These are phyloP conservation scores for Yarrowia sp. DNA, from an alignment of 805 yeast species.

Conservation along the genomic window DNA sequence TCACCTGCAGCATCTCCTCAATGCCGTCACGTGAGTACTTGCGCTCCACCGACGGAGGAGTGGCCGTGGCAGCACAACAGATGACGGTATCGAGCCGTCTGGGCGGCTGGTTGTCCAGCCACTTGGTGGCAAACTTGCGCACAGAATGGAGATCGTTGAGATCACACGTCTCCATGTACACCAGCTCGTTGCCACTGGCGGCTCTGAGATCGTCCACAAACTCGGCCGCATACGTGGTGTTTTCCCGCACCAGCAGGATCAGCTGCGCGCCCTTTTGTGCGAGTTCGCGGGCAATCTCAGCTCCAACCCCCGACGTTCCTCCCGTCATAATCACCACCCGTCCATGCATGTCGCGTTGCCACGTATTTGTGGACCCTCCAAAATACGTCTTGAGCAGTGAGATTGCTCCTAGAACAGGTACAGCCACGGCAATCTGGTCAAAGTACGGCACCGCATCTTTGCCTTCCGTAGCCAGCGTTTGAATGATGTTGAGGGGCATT, in stretches of 20 bases:
- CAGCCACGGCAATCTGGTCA: conserved; percentile 55
- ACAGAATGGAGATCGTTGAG: conserved; percentile 73
- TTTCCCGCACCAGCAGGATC: conserved; percentile 65
- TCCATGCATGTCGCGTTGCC: conserved; percentile 86
- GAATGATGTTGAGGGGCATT: conserved; percentile 88
- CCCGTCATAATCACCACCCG: conserved; percentile 38
- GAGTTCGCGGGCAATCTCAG: conserved; percentile 21
- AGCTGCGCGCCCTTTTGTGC: conserved; percentile 36
- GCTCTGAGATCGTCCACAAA: conserved; percentile 79
- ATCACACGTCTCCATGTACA: conserved; percentile 92
- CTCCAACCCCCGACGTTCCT: conserved; percentile 33
- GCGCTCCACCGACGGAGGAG: conserved; percentile 74
- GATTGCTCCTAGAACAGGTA: neutral
- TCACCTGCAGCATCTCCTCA: conserved; percentile 83
- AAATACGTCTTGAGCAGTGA: conserved; percentile 67
- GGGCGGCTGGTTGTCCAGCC: conserved; percentile 92
- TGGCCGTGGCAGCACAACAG: conserved; percentile 83
- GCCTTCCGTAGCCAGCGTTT: conserved; percentile 74
- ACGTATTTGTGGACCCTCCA: conserved; percentile 80
- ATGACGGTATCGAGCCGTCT: conserved; percentile 89
- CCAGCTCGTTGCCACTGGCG: conserved; percentile 69
- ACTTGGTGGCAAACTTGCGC: conserved; percentile 88
- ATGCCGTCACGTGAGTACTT: conserved; percentile 79
- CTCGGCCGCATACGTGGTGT: conserved; percentile 61
- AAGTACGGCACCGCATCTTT: conserved; percentile 78